phyloP scores from a whole-genome alignment of 208 protist species.

The Porcisia hertigi region DNA sequence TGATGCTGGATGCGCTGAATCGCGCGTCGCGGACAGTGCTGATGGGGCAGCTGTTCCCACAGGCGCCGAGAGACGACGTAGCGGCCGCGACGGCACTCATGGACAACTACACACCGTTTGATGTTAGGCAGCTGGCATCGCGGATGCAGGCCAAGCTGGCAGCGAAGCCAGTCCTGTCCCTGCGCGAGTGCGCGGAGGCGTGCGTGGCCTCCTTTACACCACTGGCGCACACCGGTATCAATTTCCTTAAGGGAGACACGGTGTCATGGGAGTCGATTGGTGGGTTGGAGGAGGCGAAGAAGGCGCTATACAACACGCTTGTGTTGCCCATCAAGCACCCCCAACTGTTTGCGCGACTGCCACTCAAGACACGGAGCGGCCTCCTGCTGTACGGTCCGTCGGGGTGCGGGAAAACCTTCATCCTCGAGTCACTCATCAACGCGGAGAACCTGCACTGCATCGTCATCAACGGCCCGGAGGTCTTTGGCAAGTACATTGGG shows the following conservation, averaged over 20 bases:
- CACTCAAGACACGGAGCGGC: slow-evolving; percentile 90
- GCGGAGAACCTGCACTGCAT: slow-evolving; percentile 88
- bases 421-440: slow-evolving; percentile 80
- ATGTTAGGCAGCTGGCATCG: slow-evolving; percentile 56
- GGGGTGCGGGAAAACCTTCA: slow-evolving; percentile 92
- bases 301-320: slow-evolving; percentile 94
- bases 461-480: slow-evolving; percentile 93
- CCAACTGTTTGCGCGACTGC: slow-evolving; percentile 88
- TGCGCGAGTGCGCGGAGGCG: slow-evolving; percentile 33
- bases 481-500: slow-evolving; percentile 96
- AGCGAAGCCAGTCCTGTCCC: slow-evolving; percentile 27
- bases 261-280: slow-evolving; percentile 85
- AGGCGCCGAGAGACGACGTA: slow-evolving; percentile 32
- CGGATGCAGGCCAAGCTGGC: slow-evolving; percentile 44
- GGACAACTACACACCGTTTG: slow-evolving; percentile 92
- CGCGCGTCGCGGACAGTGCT: slow-evolving; percentile 49
- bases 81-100: slow-evolving; percentile 50
- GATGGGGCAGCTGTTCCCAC: slow-evolving; percentile 59
- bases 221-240: slow-evolving; percentile 84
- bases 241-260: slow-evolving; percentile 73
- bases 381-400: slow-evolving; percentile 93
- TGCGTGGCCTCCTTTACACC: slow-evolving; percentile 64
- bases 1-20: slow-evolving; percentile 67
- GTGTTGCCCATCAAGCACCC: slow-evolving; percentile 94
- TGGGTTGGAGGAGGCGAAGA: slow-evolving; percentile 92